Base-by-base conservation (phyloP, 331 rosid genomes). In the Quercus lobata region DNA sequence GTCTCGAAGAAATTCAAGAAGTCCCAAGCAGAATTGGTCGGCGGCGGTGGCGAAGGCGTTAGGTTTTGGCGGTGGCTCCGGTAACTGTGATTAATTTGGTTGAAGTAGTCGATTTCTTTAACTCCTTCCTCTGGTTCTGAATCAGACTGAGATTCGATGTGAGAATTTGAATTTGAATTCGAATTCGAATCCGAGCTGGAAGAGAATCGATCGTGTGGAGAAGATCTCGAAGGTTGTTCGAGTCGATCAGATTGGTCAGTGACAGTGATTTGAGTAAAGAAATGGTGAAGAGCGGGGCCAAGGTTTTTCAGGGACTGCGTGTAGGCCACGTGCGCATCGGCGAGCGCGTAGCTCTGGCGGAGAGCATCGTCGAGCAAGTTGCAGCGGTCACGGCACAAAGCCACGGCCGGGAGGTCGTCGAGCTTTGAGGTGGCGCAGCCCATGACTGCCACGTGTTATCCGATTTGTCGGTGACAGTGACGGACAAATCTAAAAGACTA, bases 381-480 rank as follows among this genome's bases (percentile, higher is more conserved):
- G 90, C 92, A 91, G 54, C 99, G 98, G 73, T 95, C 97, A 10
- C 96, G 97, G 87, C 99, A 93, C 2, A 95, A 55, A 37, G 91
- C 77, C 83, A 95, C 98, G 19, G 91, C 92, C 29, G 97, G 98
- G 14, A 90, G 90, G 24, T 83, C 82, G 11, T 91, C 91, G 32
- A 93, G 88, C 60, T 63, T 90, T 10, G 98, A 95, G 85, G 75
- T 37, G 76, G 92, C 84, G 84, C 98, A 95, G 35, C 98, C 99
- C 98, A 93, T 93, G 62, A 24, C 46, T 27, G 69, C 25, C 58
- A 37, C 29, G 29, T 32, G 24, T 34, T 24, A 3, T 34, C 19
- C n/a, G 34, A 60, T 6, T 4, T 24, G 16, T 16, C 5, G 11
- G 25, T 53, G 65, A 56, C 25, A 27, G 25, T 27, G 65, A 56